Conservation (phyloP, 1,139 yeast genomes). For the Petasospora fabianii region DNA sequence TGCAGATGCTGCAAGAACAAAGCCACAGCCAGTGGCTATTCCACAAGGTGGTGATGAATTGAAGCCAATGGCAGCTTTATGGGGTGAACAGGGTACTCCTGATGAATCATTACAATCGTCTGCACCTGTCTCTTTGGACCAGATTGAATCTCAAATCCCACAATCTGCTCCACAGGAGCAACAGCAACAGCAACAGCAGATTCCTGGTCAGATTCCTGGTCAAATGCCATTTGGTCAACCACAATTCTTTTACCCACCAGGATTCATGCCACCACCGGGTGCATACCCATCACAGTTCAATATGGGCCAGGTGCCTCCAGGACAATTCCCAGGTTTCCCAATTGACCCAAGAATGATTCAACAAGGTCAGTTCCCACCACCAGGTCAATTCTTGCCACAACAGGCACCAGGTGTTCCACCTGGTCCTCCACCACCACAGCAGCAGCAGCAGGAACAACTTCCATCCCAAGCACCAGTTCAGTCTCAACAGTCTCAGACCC, state of each 20-base stretch:
- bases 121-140: conserved; percentile 58
- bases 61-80: conserved; percentile 65
- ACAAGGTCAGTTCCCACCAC: conserved; percentile 16
- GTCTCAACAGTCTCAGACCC: conserved; percentile 6
- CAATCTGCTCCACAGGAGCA: conserved; percentile 1
- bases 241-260: conserved; percentile 26
- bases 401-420: conserved; percentile 14
- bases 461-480: conserved; percentile 8
- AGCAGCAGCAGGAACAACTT: conserved; percentile 4
- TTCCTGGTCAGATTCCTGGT: conserved; percentile 20
- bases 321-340: conserved; percentile 19
- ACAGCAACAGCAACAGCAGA: conserved; percentile 1
- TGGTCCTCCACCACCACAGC: conserved; percentile 10
- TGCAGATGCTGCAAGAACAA: conserved; percentile 47
- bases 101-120: conserved; percentile 17
- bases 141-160: conserved; percentile 30
- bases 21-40: conserved; percentile 24
- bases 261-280: conserved; percentile 29
- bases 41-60: conserved; percentile 32
- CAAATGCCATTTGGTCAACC: conserved; percentile 22
- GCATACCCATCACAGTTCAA: conserved; percentile 26
- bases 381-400: conserved; percentile 16
- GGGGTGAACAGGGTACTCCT: conserved; percentile 41
- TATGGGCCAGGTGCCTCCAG: conserved; percentile 18
- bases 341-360: conserved; percentile 20